A percentile compares a stretch with the other conserved stretches of the same genome.
Evolutionary conservation across 768 basidiomycete genomes (phyloP).

Genomic region (Phanerochaete carnosa): DNA sequence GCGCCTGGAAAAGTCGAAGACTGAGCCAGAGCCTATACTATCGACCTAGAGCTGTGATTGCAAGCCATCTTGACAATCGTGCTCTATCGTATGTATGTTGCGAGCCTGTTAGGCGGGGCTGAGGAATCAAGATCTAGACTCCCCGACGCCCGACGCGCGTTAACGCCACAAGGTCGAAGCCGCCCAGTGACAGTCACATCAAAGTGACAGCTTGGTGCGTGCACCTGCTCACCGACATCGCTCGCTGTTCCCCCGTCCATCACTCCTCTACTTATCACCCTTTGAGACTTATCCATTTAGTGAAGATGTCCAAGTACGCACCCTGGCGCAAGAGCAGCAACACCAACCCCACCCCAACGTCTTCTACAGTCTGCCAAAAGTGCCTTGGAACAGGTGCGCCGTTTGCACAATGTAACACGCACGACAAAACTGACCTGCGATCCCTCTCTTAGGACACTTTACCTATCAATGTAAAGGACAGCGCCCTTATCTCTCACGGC

Average conservation of each 20-base stretch:
- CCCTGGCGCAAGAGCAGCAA: conserved; percentile 57
- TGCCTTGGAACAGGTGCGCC: conserved; percentile 64
- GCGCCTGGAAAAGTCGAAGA: background rate
- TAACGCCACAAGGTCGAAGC: background rate
- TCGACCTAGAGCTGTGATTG: background rate
- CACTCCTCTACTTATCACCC: background rate
- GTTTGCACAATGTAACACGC: background rate
- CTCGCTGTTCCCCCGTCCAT: background rate
- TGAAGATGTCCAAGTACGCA: conserved; percentile 73
- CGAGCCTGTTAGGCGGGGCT: too few relatives aligned
- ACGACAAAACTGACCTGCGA: background rate
- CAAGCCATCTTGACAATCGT: too few relatives aligned
- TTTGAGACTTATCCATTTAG: background rate
- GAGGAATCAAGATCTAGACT: background rate
- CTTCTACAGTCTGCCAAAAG: conserved; percentile 78
- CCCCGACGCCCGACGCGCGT: background rate
- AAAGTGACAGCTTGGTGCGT: background rate
- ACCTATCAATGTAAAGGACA: conserved; percentile 86
- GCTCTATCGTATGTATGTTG: too few relatives aligned
- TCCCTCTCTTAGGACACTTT: conserved; percentile 63
- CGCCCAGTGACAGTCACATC: background rate
- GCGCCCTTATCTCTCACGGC: conserved; percentile 84
- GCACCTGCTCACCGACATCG: background rate
- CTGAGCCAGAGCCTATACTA: background rate
- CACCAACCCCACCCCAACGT: conserved; percentile 60